Base-by-base conservation (phyloP, 768 basidiomycete genomes). In the Atractiella rhizophila region DNA sequence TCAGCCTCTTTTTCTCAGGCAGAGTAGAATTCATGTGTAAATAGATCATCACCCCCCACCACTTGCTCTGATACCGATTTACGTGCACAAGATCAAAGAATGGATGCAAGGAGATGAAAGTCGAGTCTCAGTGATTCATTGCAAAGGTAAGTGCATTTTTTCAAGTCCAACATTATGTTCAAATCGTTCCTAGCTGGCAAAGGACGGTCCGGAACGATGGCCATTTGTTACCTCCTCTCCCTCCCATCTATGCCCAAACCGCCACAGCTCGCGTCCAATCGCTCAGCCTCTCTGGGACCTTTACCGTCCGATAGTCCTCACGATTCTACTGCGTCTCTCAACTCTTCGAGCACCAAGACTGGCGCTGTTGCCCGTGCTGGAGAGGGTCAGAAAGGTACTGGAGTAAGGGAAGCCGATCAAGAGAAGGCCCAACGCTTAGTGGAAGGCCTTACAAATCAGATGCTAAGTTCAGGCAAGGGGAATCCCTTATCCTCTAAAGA, bases 121-220 rank as follows among this genome's bases (percentile, higher is more conserved):
- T 6, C 33, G 35, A 35, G 40, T 45, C 6, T 27, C 36, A 7
- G 41, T 45, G 11, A 45, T 45, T 24, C 44, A 45, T 28, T 45
- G 44, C 31, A 45, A 45, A 23, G n/a, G n/a, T n/a, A n/a, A n/a
- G n/a, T n/a, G n/a, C n/a, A n/a, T n/a, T n/a, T n/a, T n/a, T n/a
- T n/a, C n/a, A n/a, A n/a, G n/a, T n/a, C n/a, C n/a, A n/a, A n/a
- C n/a, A n/a, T n/a, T n/a, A n/a, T n/a, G n/a, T n/a, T n/a, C n/a
- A n/a, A n/a, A n/a, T n/a, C n/a, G n/a, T n/a, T n/a, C n/a, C n/a
- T n/a, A n/a, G 44, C 44, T 16, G 44, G 44, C 6, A 45, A 45
- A 28, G 44, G 44, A 8, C 27, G 44, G 12, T 34, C 31, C 25
- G 44, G 44, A 3, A 45, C 44, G 5, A 45, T 45, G 44, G 26